Evolutionary conservation across 2,329 filamentous ascomycete species (phyloP).

Genomic region (Penicillium digitatum): DNA sequence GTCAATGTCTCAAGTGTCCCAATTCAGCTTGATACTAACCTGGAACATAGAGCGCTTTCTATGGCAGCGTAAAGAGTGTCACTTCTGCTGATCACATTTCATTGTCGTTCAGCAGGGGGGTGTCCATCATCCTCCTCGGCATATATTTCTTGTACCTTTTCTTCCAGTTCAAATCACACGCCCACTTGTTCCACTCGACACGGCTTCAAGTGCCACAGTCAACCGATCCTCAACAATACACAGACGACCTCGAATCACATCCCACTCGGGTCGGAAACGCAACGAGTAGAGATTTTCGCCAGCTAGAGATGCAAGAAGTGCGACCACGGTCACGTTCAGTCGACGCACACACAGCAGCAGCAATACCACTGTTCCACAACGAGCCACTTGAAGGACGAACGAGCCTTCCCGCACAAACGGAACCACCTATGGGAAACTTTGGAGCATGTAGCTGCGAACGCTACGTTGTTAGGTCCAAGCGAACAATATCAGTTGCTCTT

Average conservation of each 20-base stretch:
- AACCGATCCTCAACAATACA: background rate
- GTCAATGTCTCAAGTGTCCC: slow-evolving; percentile 25
- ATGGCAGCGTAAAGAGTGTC: slow-evolving; percentile 71
- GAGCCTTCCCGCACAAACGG: background rate
- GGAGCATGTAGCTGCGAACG: background rate
- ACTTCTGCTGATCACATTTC: slow-evolving; percentile 55
- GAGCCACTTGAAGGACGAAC: background rate
- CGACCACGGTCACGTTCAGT: slow-evolving; percentile 2
- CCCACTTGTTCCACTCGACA: background rate
- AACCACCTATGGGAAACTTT: background rate
- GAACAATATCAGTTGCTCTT: slow-evolving; percentile 45
- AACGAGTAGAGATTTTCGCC: background rate
- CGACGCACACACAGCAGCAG: slow-evolving; percentile 4
- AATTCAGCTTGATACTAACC: slow-evolving; percentile 28
- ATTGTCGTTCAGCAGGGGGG: slow-evolving; percentile 71
- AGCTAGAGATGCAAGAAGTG: slow-evolving; percentile 14
- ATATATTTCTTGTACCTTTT: slow-evolving; percentile 6
- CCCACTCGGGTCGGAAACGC: background rate
- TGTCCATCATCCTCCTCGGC: background rate
- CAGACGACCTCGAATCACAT: slow-evolving; percentile 13
- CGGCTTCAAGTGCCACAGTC: background rate
- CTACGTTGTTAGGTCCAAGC: slow-evolving; percentile 1
- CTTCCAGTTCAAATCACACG: slow-evolving; percentile 17
- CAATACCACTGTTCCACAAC: slow-evolving; percentile 3
- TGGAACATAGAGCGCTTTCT: slow-evolving; percentile 64